Conservation (phyloP, 306 rosid genomes). For the Vigna reflexopilosa region DNA sequence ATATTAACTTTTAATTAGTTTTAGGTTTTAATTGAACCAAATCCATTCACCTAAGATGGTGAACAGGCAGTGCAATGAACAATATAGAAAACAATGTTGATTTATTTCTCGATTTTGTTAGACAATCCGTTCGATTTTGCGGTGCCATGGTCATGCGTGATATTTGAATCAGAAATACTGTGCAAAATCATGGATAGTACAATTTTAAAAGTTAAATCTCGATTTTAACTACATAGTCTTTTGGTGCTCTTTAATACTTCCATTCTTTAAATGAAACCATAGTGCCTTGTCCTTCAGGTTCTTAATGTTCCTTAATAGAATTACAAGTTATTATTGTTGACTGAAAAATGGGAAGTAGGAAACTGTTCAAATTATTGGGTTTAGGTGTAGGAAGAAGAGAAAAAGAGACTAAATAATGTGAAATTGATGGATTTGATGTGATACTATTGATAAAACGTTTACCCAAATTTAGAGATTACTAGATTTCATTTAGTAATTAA, state of each 20-base stretch:
- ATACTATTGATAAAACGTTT: neutral
- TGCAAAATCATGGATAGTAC: too few species aligned
- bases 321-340: neutral
- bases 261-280: too few species aligned
- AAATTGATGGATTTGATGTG: constrained; percentile 14
- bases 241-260: constrained; percentile 6
- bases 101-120: too few species aligned
- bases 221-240: neutral
- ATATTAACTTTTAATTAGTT: too few species aligned
- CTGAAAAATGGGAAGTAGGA: neutral
- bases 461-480: neutral
- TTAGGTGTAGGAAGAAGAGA: neutral
- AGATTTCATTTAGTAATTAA: neutral
- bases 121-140: too few species aligned
- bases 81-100: too few species aligned
- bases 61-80: too few species aligned
- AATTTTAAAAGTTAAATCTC: too few species aligned
- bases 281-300: constrained; percentile 11
- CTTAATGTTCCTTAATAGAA: constrained; percentile 23
- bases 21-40: too few species aligned
- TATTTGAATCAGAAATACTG: too few species aligned
- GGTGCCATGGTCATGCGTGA: too few species aligned
- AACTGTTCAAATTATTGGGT: neutral
- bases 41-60: too few species aligned
- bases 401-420: neutral